Conservation (phyloP, 176 grass and related monocot genomes). For the Leersia perrieri region DNA sequence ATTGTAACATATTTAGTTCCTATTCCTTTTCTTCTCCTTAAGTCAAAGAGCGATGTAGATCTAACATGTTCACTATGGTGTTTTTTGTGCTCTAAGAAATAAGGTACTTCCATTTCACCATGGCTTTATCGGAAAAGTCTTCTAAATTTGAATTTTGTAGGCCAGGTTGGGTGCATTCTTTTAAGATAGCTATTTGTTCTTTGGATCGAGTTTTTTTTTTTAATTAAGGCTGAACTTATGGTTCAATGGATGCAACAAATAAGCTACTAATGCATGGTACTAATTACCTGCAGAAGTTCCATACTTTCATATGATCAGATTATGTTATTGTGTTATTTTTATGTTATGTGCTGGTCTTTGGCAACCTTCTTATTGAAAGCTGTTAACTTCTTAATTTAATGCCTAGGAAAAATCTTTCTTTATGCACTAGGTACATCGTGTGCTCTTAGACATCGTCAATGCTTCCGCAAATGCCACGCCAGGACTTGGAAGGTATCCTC, state of each 20-base stretch:
- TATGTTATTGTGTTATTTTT: background rate
- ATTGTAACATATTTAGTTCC: background rate
- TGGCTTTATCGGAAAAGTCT: background rate
- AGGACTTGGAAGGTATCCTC: constrained; percentile 89
- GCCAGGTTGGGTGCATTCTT: background rate
- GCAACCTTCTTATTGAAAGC: background rate
- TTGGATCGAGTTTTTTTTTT: constrained; percentile 16
- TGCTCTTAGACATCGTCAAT: constrained; percentile 88
- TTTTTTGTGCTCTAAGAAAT: constrained; percentile 10
- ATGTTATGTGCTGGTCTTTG: background rate
- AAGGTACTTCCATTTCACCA: background rate
- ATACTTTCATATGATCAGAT: background rate
- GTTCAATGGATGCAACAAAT: background rate
- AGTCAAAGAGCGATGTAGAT: background rate
- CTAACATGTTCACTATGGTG: background rate
- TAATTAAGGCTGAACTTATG: constrained; percentile 1
- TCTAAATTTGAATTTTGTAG: background rate
- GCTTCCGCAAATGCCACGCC: constrained; percentile 85
- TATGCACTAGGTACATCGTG: constrained; percentile 76
- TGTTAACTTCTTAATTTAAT: background rate
- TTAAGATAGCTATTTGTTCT: background rate
- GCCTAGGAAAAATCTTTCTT: constrained; percentile 16
- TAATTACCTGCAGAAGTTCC: background rate
- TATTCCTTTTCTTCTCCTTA: background rate
- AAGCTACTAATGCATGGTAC: background rate